These are phyloP conservation scores for Mallotus nudiflorus DNA, from an alignment of 345 rosid genomes.

Conservation along the genomic window DNA sequence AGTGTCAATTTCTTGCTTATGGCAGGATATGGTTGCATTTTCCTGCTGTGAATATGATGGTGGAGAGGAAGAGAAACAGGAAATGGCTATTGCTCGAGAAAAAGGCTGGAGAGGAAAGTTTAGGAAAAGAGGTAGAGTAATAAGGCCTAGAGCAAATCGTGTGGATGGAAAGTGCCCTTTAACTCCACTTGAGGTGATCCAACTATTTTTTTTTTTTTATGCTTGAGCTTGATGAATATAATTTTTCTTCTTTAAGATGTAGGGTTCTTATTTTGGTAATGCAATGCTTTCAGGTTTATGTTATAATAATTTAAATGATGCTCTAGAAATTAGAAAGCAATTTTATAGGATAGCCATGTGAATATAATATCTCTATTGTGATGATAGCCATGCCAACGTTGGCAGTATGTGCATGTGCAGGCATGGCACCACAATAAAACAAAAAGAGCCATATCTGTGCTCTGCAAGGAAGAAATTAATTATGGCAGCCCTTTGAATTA, in stretches of 20 bases:
- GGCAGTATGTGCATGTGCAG: too few relatives aligned
- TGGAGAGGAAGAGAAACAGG: conserved; percentile 81
- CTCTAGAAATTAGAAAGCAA: too few relatives aligned
- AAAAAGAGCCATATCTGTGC: background rate
- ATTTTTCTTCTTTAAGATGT: background rate
- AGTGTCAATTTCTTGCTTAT: conserved; percentile 14
- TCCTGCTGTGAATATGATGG: conserved; percentile 98
- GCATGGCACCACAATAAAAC: background rate
- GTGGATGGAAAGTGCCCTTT: conserved; percentile 95
- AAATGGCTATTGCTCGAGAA: conserved; percentile 94
- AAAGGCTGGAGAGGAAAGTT: conserved; percentile 97
- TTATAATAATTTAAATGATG: background rate
- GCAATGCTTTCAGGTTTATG: background rate
- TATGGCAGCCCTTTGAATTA: background rate
- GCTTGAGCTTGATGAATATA: background rate
- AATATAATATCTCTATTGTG: background rate
- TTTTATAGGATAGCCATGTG: too few relatives aligned
- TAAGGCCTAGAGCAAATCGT: conserved; percentile 88
- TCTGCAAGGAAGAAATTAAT: background rate
- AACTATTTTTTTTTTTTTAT: background rate
- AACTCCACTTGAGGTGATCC: conserved; percentile 81
- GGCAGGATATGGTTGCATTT: conserved; percentile 96
- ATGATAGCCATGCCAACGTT: too few relatives aligned
- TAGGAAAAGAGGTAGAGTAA: conserved; percentile 82
- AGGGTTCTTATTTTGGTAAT: background rate